These are phyloP conservation scores for Globisporangium paroecandrum DNA, from an alignment of 352 stramenopile genomes.

Conservation along the genomic window DNA sequence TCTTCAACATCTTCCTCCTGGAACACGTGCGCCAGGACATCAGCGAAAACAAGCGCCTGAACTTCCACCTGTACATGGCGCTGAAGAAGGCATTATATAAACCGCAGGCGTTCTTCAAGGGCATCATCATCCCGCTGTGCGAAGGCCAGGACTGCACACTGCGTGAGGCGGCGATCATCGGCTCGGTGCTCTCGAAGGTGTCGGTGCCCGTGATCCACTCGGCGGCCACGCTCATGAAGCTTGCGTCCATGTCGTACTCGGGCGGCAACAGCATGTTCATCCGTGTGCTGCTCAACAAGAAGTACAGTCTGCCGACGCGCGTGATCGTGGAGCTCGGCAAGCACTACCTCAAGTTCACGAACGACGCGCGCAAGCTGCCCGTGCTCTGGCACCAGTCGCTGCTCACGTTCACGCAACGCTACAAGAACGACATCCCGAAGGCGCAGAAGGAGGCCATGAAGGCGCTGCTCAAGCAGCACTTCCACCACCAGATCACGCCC, in stretches of 20 bases:
- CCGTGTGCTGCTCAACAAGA: conserved; percentile 98
- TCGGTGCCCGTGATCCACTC: conserved; percentile 99
- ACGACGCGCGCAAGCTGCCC: conserved; percentile 85
- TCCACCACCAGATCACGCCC: conserved; percentile 97
- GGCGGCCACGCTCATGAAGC: conserved; percentile 98
- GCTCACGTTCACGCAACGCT: conserved; percentile 97
- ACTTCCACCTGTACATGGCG: conserved; percentile 99
- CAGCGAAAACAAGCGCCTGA: conserved; percentile 95
- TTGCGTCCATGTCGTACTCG: conserved; percentile 96
- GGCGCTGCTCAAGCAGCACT: conserved; percentile 86
- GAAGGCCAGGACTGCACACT: conserved; percentile 94
- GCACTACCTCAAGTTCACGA: conserved; percentile 95
- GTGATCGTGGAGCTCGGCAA: conserved; percentile 96
- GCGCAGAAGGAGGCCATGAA: conserved; percentile 94
- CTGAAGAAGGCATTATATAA: conserved; percentile 99
- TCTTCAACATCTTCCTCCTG: conserved; percentile 98
- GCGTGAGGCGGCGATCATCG: conserved; percentile 97
- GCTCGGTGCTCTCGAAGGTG: conserved; percentile 96
- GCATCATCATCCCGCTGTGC: conserved; percentile 97
- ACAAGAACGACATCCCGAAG: conserved; percentile 97
- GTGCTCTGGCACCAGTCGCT: conserved; percentile 99
- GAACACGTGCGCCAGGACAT: conserved; percentile 98
- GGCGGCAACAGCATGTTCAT: conserved; percentile 99
- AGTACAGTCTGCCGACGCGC: conserved; percentile 97
- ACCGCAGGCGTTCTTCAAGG: conserved; percentile 99